phyloP scores from a whole-genome alignment of 2,329 filamentous ascomycete species.

The Exophiala bonariae region DNA sequence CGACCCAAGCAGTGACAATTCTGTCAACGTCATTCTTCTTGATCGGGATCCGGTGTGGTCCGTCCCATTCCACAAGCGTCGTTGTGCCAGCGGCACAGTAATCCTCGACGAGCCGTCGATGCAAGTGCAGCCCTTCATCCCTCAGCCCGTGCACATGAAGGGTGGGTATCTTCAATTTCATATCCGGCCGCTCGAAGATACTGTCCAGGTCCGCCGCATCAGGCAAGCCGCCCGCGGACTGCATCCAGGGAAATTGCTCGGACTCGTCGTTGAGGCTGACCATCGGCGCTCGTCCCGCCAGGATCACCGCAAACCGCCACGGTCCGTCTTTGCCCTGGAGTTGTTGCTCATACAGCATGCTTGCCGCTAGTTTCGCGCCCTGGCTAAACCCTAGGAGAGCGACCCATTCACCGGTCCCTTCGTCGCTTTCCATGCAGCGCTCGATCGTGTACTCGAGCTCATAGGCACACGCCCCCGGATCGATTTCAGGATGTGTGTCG shows the following conservation, averaged over 20 bases:
- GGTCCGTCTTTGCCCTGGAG: constrained; percentile 32
- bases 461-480: constrained; percentile 44
- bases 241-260: constrained; percentile 27
- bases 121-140: constrained; percentile 61
- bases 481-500: constrained; percentile 55
- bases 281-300: constrained; percentile 63
- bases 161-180: constrained; percentile 58
- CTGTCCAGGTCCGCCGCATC: constrained; percentile 26
- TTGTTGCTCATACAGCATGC: constrained; percentile 64
- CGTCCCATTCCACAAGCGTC: constrained; percentile 70
- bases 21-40: constrained; percentile 64
- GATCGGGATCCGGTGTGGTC: constrained; percentile 69
- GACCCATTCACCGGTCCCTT: constrained; percentile 60
- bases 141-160: constrained; percentile 67
- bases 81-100: constrained; percentile 60
- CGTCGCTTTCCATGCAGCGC: constrained; percentile 54
- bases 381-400: constrained; percentile 67
- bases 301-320: constrained; percentile 62
- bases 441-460: constrained; percentile 40
- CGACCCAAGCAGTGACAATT: constrained; percentile 54
- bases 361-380: constrained; percentile 62
- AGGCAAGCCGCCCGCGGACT: constrained; percentile 26
- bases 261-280: constrained; percentile 35
- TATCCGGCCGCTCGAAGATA: constrained; percentile 36
- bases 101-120: constrained; percentile 55